phyloP scores from a whole-genome alignment of 2,329 filamentous ascomycete genomes.

The Blastomyces emzantsi region DNA sequence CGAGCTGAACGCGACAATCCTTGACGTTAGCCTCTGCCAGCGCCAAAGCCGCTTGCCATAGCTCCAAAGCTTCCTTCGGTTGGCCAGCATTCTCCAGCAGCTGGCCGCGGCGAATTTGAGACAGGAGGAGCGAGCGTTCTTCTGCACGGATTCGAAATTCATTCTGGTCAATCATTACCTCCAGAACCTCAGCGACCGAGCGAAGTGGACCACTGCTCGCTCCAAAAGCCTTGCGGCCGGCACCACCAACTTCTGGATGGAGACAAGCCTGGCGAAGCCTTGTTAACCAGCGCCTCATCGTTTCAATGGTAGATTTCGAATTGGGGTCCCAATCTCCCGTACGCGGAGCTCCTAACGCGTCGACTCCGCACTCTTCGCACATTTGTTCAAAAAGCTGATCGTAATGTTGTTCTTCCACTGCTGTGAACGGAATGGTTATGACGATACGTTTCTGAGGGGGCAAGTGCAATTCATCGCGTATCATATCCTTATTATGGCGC shows the following conservation, averaged over 20 bases:
- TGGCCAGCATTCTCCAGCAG: constrained; percentile 65
- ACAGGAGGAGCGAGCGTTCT: constrained; percentile 56
- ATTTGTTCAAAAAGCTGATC: constrained; percentile 65
- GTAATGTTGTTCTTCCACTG: constrained; percentile 88
- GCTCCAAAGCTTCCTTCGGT: constrained; percentile 56
- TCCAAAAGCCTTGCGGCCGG: constrained; percentile 56
- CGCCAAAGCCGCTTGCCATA: constrained; percentile 56
- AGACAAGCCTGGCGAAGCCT: constrained; percentile 73
- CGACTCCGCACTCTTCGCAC: constrained; percentile 59
- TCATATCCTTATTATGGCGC: constrained; percentile 73
- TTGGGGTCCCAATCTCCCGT: constrained; percentile 56
- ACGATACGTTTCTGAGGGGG: constrained; percentile 79
- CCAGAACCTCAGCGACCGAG: constrained; percentile 77
- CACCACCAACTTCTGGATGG: constrained; percentile 70
- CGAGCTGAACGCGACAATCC: constrained; percentile 56
- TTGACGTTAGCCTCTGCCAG: constrained; percentile 44
- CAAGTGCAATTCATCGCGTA: constrained; percentile 68
- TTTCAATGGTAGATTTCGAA: constrained; percentile 48
- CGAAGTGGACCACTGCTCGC: constrained; percentile 60
- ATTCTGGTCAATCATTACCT: constrained; percentile 84
- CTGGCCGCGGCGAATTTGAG: constrained; percentile 62
- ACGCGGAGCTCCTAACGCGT: constrained; percentile 54
- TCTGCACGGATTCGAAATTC: constrained; percentile 58
- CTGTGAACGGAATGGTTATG: constrained; percentile 81
- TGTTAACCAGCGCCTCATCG: constrained; percentile 71